These are phyloP conservation scores for Laetiporus sulphureus DNA, from an alignment of 1,284 basidiomycete genomes.

Conservation along the genomic window DNA sequence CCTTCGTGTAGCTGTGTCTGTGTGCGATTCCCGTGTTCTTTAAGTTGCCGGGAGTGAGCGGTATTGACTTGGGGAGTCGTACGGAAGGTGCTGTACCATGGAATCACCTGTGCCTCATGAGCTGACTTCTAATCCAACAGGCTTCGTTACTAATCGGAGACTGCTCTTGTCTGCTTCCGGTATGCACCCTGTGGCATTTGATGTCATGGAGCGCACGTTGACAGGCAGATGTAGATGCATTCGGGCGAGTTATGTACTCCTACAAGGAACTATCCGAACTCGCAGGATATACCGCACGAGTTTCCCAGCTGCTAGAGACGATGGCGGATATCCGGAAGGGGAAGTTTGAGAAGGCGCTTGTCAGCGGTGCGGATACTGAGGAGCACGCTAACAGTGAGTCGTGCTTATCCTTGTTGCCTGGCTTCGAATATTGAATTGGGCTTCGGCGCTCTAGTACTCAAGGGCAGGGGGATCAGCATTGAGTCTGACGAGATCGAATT, in stretches of 20 bases:
- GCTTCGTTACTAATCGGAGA: slow-evolving; percentile 92
- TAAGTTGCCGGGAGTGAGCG: slow-evolving; percentile 68
- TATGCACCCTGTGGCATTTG: slow-evolving; percentile 17
- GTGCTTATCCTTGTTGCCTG: not conserved
- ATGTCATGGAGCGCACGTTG: not conserved
- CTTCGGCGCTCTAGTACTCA: slow-evolving; percentile 61
- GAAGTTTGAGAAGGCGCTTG: slow-evolving; percentile 85
- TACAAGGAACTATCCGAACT: slow-evolving; percentile 96
- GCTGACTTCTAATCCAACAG: slow-evolving; percentile 28
- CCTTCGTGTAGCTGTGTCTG: slow-evolving; percentile 58
- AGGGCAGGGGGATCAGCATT: slow-evolving; percentile 73
- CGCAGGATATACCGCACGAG: slow-evolving; percentile 92
- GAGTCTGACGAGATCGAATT: slow-evolving; percentile 89
- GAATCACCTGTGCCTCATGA: not conserved
- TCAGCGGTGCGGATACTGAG: slow-evolving; percentile 69
- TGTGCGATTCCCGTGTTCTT: slow-evolving; percentile 96
- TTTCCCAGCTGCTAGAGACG: slow-evolving; percentile 84
- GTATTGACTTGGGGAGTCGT: slow-evolving; percentile 73
- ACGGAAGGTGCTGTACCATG: slow-evolving; percentile 70
- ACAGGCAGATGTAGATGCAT: slow-evolving; percentile 45
- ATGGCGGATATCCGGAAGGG: slow-evolving; percentile 86
- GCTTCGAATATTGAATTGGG: not conserved
- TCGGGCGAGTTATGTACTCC: slow-evolving; percentile 88
- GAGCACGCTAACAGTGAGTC: slow-evolving; percentile 75
- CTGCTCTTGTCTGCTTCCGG: slow-evolving; percentile 81